Base-by-base conservation (phyloP, 2,329 filamentous ascomycete species). In the Nakataea oryzae region DNA sequence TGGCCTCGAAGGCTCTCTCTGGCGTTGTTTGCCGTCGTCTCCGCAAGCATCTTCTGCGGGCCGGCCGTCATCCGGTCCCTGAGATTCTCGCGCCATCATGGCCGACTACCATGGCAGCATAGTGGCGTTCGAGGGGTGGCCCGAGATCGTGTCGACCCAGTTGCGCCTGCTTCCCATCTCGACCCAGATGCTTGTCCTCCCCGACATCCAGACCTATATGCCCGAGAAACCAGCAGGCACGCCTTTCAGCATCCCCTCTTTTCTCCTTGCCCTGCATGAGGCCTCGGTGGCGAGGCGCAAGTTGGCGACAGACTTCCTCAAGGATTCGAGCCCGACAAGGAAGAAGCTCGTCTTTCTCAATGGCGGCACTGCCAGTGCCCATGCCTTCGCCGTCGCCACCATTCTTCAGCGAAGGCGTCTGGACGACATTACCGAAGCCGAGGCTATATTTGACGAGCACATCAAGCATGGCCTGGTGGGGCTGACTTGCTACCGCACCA, bases 311-410 rank as follows among this genome's bases (percentile, higher is more conserved):
- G 69, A 74, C 2, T 88, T 87, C 66, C 70, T 87, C 28, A 70
- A 73, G 54, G 73, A 73, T 12, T 78, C 80, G 8, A 77, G 76
- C 1, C 69, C 74, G 12, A 71, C 72, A 60, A 77, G 78, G 63
- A 84, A 80, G 65, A 79, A 79, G 62, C 70, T 87, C 5, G 84
- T 86, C 9, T 86, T 88, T 65, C 74, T 85, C 71, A 79, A 85
- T 61, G 85, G 85, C 3, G 84, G 85, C 12, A 82, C 81, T 3
- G 75, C 80, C 12, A 76, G 79, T 62, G 84, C 84, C 1, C 79
- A 81, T 61, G 72, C 79, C 7, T 73, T 79, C 28, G 87, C 84
- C 67, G 78, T 87, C 62, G 72, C 74, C 47, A 74, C 75, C 32
- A 85, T 88, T 60, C 80, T 79, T 69, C 71, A 81, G 60, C 74